A percentile compares a stretch with the other conserved stretches of the same genome.
Conservation (phyloP, 1,139 yeast genomes). For the Hemisphaericaspora xylanilytica region DNA sequence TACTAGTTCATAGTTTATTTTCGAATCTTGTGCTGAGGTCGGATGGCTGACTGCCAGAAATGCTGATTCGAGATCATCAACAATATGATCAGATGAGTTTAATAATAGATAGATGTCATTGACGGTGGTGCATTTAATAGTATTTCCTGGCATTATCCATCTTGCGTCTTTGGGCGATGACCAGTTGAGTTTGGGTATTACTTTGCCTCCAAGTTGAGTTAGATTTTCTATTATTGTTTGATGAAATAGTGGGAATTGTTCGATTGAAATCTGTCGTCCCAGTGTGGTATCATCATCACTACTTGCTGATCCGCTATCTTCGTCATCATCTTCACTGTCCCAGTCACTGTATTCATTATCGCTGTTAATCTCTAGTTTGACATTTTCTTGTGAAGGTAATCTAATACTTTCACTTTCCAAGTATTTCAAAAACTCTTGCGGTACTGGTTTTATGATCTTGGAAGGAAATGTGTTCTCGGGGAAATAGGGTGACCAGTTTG, state of each 20-base stretch:
- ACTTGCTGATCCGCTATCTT: slow-evolving; percentile 3
- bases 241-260: slow-evolving; percentile 59
- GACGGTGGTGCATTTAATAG: slow-evolving; percentile 65
- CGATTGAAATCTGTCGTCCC: not conserved
- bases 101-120: slow-evolving; percentile 76
- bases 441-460: slow-evolving; percentile 60
- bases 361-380: slow-evolving; percentile 37
- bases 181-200: slow-evolving; percentile 93
- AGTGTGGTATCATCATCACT: not conserved
- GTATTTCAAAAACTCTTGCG: slow-evolving; percentile 65
- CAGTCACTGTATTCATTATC: slow-evolving; percentile 73
- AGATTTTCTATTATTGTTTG: slow-evolving; percentile 41
- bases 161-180: slow-evolving; percentile 93
- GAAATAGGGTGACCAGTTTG: slow-evolving; percentile 68
- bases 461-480: slow-evolving; percentile 50
- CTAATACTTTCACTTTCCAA: slow-evolving; percentile 73
- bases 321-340: slow-evolving; percentile 40
- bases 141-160: slow-evolving; percentile 83
- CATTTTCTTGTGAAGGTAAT: slow-evolving; percentile 50
- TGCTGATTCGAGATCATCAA: slow-evolving; percentile 77
- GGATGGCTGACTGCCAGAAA: slow-evolving; percentile 42
- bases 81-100: slow-evolving; percentile 83
- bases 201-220: slow-evolving; percentile 50
- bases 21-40: not conserved
- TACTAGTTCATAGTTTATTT: slow-evolving; percentile 56